Evolutionary conservation across 768 basidiomycete species (phyloP).

Genomic region (Tremella mesenterica): DNA sequence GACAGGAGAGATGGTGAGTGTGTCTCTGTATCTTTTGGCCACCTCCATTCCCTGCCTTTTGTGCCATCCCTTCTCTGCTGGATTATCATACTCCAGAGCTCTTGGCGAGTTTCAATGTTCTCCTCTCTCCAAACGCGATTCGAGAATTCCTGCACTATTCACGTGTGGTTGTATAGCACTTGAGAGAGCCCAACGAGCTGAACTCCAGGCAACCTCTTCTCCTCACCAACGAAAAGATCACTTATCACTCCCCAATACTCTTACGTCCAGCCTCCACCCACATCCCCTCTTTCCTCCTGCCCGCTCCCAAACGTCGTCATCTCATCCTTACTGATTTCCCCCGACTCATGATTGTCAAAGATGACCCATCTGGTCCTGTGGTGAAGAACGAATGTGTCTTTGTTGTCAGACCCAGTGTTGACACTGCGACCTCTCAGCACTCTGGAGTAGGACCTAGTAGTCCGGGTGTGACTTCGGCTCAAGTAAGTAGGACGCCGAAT

Average conservation of each 20-base stretch:
- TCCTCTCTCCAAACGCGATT: no score
- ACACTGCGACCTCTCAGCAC: background rate
- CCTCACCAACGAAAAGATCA: constrained; percentile 30
- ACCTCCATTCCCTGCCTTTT: no score
- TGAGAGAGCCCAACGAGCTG: background rate
- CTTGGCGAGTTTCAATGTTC: background rate
- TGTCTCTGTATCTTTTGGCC: background rate
- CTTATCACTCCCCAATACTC: constrained; percentile 27
- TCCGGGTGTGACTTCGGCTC: no score
- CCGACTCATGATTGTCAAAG: constrained; percentile 39
- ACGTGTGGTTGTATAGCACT: no score
- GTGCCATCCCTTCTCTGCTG: no score
- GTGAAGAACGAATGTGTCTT: constrained; percentile 39
- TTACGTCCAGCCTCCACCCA: constrained; percentile 20
- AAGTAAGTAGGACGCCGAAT: no score
- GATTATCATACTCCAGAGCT: no score
- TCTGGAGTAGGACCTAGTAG: constrained; percentile 5
- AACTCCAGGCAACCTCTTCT: constrained; percentile 26
- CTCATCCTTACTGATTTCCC: constrained; percentile 38
- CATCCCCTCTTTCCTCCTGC: constrained; percentile 33
- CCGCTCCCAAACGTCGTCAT: constrained; percentile 25
- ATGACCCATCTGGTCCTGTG: constrained; percentile 20
- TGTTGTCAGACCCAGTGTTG: constrained; percentile 5
- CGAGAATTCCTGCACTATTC: no score
- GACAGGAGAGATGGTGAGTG: background rate